Base-by-base conservation (phyloP, 1,284 basidiomycete species). In the Erythrobasidium hasegawianum region DNA sequence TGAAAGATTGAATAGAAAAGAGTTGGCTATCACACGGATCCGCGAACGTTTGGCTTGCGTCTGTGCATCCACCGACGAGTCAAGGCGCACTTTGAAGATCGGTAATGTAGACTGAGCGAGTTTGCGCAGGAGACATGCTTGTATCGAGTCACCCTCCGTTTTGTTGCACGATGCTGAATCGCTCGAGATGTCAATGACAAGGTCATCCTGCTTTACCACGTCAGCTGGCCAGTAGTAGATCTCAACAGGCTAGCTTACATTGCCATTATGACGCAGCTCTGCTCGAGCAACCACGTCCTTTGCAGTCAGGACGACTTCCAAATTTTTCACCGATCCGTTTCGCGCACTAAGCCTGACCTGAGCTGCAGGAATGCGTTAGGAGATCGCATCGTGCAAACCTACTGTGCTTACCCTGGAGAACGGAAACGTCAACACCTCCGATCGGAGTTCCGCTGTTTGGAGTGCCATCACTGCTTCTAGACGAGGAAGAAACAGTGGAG, bases 1-100 rank as follows among this genome's bases (percentile, higher is more conserved):
- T 26, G 82, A 81, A 4, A 87, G 74, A 60, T 82, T 84, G 69
- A 84, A 83, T 0, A 85, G 88, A 68, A 90, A 83, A 20, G 85
- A 85, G 65, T 81, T 82, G 5, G 92, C 72, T 0, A 82, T 82
- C 14, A 90, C 62, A 66, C 84, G 84, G 64, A 97, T 76, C 66
- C 82, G 81, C 1, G 88, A 90, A 76, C 94, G 90, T 77, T 95
- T 95, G 22, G 85, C 83, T 8, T 80, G 81, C 0, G 87, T 85
- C 52, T 83, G 84, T 0, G 85, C 82, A 24, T 89, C 81, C 0
- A 82, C 78, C 1, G 86, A 56, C 2, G 61, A 64, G 8, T 24
- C 33, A 8, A 64, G 39, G 14, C 41, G 38, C 10, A 64, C 16
- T 2, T 18, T 14, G 27, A 56, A 39, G 33, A n/a, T 16, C 20